Evolutionary conservation across 2,329 filamentous ascomycete species (phyloP), one percentile per base, ranked within the genome.

Genomic region (Fusarium sulawesiense): DNA sequence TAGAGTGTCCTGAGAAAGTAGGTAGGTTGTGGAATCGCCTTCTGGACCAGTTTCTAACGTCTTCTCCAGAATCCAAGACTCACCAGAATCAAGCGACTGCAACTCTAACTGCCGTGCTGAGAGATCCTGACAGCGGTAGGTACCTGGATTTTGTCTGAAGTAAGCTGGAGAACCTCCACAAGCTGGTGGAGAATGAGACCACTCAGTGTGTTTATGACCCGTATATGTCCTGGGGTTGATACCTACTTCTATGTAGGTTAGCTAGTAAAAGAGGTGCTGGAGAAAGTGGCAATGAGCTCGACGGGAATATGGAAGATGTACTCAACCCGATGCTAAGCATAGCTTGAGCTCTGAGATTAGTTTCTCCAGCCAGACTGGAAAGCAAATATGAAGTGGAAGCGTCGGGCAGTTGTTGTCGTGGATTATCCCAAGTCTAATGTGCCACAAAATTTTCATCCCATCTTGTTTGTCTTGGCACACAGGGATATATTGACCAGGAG

Each of bases 111-210:
- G 48, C 68, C 51, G 64, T 46, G 59, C 30, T 71, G 48, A 32
- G 65, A 34, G 25, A 65, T 65, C 64, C 64, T 51, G 51, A 61
- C 68, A 61, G 34, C 45, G 51, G 51, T 34, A 69, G 20, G 51
- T 25, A 71, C 29, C 58, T 71, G 59, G 40, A 18, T 48, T 56
- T 32, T 47, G 41, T 53, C 27, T 44, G 59, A 58, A 41, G 41
- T 47, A 56, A 42, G 41, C 51, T 40, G 50, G 46, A 60, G 27
- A 56, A 54, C 68, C 55, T 68, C 68, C 67, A 64, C 67, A 56
- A 21, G 37, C 18, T 27, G 47, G 68, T 68, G 68, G 68, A 71
- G 67, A 55, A 71, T 56, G 27, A 68, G 50, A 27, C 58, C 50
- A 68, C 29, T 49, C 29, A 21, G 54, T 63, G 58, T 41, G 46